These are phyloP conservation scores for Colletotrichum scovillei DNA, from an alignment of 2,329 filamentous ascomycete genomes.

Conservation along the genomic window DNA sequence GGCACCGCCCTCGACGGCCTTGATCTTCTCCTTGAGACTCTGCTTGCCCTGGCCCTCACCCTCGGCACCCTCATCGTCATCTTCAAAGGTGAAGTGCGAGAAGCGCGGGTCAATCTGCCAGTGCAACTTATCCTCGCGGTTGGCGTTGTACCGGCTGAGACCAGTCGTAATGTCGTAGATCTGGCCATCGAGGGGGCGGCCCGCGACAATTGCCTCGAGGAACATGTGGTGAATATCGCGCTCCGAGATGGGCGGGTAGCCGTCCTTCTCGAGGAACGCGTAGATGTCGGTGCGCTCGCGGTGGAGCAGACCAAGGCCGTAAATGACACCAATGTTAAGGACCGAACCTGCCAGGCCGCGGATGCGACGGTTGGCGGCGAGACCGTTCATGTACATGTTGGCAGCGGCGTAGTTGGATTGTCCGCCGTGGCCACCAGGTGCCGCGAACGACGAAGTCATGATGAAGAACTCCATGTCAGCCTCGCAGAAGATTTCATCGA, in stretches of 20 bases:
- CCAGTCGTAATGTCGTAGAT: constrained; percentile 40
- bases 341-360: constrained; percentile 51
- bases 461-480: constrained; percentile 51
- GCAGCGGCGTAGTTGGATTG: constrained; percentile 60
- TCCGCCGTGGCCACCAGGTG: constrained; percentile 43
- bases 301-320: constrained; percentile 55
- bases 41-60: constrained; percentile 23
- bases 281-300: constrained; percentile 39
- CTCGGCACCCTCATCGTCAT: constrained; percentile 20
- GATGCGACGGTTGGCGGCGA: constrained; percentile 49
- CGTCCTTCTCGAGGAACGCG: constrained; percentile 36
- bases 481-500: constrained; percentile 46
- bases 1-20: constrained; percentile 24
- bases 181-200: constrained; percentile 39
- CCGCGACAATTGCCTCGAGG: constrained; percentile 43
- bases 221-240: constrained; percentile 45
- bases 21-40: constrained; percentile 45
- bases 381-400: constrained; percentile 54
- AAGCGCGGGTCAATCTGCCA: constrained; percentile 59
- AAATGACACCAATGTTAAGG: constrained; percentile 51
- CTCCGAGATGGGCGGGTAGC: constrained; percentile 41
- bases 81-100: constrained; percentile 48
- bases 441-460: constrained; percentile 45
- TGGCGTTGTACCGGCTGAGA: constrained; percentile 48
- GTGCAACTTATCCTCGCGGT: constrained; percentile 45